These are phyloP conservation scores for Fonsecaea nubica DNA, from an alignment of 2,329 filamentous ascomycete genomes.

Conservation along the genomic window DNA sequence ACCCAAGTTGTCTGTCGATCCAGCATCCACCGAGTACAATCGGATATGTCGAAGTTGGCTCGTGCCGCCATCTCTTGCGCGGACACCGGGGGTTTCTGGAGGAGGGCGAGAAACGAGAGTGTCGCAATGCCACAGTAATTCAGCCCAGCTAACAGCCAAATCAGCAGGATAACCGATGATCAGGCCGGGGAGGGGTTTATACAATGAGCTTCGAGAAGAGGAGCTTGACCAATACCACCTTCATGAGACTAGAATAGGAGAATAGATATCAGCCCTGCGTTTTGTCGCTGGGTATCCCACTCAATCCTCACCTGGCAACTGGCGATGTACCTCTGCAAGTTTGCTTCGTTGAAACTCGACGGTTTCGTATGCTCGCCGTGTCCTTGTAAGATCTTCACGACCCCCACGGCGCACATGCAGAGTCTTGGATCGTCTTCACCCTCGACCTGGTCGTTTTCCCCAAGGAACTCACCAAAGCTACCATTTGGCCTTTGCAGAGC, in stretches of 20 bases:
- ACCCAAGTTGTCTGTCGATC: constrained; percentile 68
- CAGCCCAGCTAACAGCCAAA: constrained; percentile 71
- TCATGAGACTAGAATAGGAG: constrained; percentile 70
- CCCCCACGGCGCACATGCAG: constrained; percentile 81
- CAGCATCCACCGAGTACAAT: constrained; percentile 63
- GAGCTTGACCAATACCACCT: constrained; percentile 79
- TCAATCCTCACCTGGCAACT: constrained; percentile 61
- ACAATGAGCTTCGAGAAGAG: constrained; percentile 84
- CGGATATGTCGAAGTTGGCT: constrained; percentile 46
- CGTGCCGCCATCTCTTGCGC: constrained; percentile 49
- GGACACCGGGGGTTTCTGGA: constrained; percentile 22
- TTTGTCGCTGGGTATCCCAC: not conserved
- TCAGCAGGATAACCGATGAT: constrained; percentile 22
- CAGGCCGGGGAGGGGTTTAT: constrained; percentile 35
- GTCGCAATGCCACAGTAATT: constrained; percentile 86
- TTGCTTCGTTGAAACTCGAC: constrained; percentile 76
- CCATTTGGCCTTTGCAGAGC: constrained; percentile 81
- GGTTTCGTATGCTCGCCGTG: constrained; percentile 66
- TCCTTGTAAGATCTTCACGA: constrained; percentile 74
- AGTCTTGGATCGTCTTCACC: constrained; percentile 83
- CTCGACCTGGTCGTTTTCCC: constrained; percentile 54
- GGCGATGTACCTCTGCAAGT: constrained; percentile 73
- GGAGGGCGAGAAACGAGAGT: constrained; percentile 34
- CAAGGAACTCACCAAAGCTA: constrained; percentile 85
- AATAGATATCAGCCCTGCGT: constrained; percentile 18